A percentile compares a stretch with the other conserved stretches of the same genome.
phyloP scores from a whole-genome alignment of 208 protist species.

The Acanthamoeba triangularis region DNA sequence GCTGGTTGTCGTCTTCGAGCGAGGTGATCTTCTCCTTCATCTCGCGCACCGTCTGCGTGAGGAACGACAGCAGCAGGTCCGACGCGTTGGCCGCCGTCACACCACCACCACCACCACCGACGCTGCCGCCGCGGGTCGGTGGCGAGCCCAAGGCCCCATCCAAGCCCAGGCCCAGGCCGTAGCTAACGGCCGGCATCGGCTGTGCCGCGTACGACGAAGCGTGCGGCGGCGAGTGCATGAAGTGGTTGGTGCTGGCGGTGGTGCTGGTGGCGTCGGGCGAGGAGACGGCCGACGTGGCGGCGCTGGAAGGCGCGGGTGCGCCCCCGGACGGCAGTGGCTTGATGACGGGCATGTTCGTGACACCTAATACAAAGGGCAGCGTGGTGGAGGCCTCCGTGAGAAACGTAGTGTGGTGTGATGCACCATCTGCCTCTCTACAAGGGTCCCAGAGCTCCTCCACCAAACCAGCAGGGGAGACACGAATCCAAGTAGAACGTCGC shows the following conservation, averaged over 20 bases:
- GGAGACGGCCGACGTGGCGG: neutral
- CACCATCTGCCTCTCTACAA: too few relatives aligned
- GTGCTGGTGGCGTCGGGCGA: neutral
- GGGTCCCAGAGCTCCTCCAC: too few relatives aligned
- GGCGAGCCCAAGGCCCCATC: too few relatives aligned
- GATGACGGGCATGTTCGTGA: neutral
- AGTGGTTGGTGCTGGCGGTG: neutral
- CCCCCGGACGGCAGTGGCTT: neutral
- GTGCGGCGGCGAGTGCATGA: neutral
- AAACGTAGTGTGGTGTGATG: too few relatives aligned
- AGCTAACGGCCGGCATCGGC: too few relatives aligned
- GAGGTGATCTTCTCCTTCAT: slow-evolving; percentile 41
- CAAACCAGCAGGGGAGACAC: too few relatives aligned
- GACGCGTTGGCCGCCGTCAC: neutral
- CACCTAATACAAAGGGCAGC: neutral
- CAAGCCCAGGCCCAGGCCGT: neutral
- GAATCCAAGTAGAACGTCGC: neutral
- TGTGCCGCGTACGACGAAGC: neutral
- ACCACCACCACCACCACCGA: neutral
- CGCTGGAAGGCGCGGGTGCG: neutral
- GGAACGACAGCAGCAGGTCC: slow-evolving; percentile 19
- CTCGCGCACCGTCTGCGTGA: slow-evolving; percentile 22
- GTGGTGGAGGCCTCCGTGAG: too few relatives aligned
- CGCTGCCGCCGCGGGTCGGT: too few relatives aligned
- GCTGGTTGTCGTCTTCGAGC: slow-evolving; percentile 5